Evolutionary conservation across 2,329 filamentous ascomycete species (phyloP).

Genomic region (Scopulariopsis brevicaulis): DNA sequence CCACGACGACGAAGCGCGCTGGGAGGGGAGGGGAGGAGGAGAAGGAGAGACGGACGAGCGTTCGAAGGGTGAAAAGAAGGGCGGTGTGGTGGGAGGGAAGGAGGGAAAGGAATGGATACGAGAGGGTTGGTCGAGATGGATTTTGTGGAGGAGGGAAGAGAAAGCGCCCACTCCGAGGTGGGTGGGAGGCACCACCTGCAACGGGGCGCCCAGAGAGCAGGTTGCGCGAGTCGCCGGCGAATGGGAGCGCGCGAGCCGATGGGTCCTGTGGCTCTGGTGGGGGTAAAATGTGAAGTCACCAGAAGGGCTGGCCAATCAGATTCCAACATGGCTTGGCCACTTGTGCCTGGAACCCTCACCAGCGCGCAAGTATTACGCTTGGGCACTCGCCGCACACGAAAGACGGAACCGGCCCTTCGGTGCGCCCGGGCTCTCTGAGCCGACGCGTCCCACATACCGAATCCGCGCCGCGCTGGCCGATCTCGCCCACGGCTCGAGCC

Average conservation of each 20-base stretch:
- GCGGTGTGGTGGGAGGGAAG: constrained; percentile 19
- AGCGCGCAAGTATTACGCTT: background rate
- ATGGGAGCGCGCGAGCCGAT: constrained; percentile 1
- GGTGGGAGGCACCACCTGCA: constrained; percentile 4
- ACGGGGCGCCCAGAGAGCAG: background rate
- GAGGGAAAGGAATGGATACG: constrained; percentile 16
- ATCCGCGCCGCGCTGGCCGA: no score
- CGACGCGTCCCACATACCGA: no score
- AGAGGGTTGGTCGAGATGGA: constrained; percentile 9
- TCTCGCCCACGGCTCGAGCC: no score
- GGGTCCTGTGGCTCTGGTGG: background rate
- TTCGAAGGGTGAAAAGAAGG: constrained; percentile 17
- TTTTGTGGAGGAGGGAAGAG: constrained; percentile 14
- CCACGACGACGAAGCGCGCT: constrained; percentile 16
- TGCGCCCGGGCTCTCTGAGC: no score
- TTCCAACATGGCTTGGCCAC: background rate
- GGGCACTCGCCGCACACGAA: background rate
- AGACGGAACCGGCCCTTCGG: background rate
- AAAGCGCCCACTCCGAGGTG: constrained; percentile 9
- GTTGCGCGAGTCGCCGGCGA: constrained; percentile 1
- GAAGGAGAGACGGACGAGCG: constrained; percentile 19
- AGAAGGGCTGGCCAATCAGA: constrained; percentile 3
- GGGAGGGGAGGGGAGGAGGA: constrained; percentile 18
- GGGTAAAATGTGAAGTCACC: background rate
- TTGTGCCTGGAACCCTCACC: background rate